These are phyloP conservation scores for Paraphoma chrysanthemicola DNA, from an alignment of 2,329 filamentous ascomycete genomes.

Conservation along the genomic window DNA sequence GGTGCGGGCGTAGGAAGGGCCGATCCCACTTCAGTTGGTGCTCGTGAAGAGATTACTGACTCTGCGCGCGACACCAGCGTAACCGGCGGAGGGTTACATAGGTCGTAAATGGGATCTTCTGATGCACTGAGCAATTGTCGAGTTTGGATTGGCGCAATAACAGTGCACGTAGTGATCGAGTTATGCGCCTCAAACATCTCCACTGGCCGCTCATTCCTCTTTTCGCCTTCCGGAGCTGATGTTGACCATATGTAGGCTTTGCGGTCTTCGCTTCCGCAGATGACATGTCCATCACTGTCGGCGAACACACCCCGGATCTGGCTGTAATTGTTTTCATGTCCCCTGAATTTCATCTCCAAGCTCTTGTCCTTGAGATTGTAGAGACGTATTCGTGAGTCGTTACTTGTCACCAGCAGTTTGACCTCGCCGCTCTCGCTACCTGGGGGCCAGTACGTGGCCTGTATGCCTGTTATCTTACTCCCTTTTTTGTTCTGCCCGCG, in stretches of 20 bases:
- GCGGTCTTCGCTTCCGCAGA: slow-evolving; percentile 91
- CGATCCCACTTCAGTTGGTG: slow-evolving; percentile 52
- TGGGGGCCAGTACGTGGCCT: slow-evolving; percentile 70
- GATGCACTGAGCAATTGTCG: slow-evolving; percentile 79
- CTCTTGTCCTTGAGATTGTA: slow-evolving; percentile 88
- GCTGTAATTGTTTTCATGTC: slow-evolving; percentile 86
- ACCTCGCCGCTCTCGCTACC: slow-evolving; percentile 68
- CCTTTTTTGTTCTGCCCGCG: slow-evolving; percentile 93
- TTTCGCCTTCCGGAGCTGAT: slow-evolving; percentile 64
- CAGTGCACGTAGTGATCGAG: slow-evolving; percentile 85
- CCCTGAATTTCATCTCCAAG: slow-evolving; percentile 88
- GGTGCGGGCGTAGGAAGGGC: slow-evolving; percentile 42
- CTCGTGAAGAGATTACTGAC: slow-evolving; percentile 58
- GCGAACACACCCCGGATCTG: slow-evolving; percentile 91
- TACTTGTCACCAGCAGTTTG: slow-evolving; percentile 90
- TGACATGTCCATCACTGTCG: slow-evolving; percentile 83
- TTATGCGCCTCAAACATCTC: slow-evolving; percentile 93
- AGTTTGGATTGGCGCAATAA: slow-evolving; percentile 82
- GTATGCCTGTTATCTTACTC: slow-evolving; percentile 96
- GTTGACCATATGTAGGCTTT: slow-evolving; percentile 90
- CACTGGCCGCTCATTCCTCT: slow-evolving; percentile 79
- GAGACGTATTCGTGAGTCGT: slow-evolving; percentile 88
- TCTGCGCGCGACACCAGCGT: slow-evolving; percentile 79
- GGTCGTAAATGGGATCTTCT: slow-evolving; percentile 91
- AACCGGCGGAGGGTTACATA: slow-evolving; percentile 94